Evolutionary conservation across 2,329 filamentous ascomycete species (phyloP), one percentile per base, ranked within the genome.

Genomic region (Nemania abortiva): DNA sequence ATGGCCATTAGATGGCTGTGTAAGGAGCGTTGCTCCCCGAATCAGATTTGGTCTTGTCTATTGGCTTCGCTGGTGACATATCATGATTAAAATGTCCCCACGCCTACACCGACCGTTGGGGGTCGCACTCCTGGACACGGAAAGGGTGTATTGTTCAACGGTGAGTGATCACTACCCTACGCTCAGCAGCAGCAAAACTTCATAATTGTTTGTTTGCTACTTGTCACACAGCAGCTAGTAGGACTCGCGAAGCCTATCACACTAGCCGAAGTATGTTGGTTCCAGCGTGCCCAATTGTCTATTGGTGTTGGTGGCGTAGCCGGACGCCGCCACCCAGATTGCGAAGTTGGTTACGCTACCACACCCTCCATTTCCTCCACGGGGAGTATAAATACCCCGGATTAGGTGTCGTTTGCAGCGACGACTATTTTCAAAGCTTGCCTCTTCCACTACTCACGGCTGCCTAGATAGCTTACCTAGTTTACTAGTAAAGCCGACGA

Each of bases 1-100:
- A 89, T 80, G 2, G 82, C 86, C 20, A 89, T 76, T 0, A 84
- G 82, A 1, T 89, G 76, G 1, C 87, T 87, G 74, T 88, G 86
- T 0, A 89, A 76, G 2, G 83, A 84, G 0, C 86, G 86, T 66
- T 86, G 79, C 61, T 86, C 73, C 6, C 80, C 76, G 1, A 69
- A 55, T 0, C 85, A 83, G 1, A 87, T 72, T 24, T 78, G 68
- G 70, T 89, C 87, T 0, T 88, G 81, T 22, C 76, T 77, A 60
- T 77, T 81, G 3, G 87, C 87, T 68, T 85, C 82, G 27, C 79
- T 72, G 6, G 88, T 78, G 5, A 88, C 82, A 60, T 82, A 78
- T 81, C 78, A 0, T 79, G 77, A 68, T 84, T 76, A 15, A 85
- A 77, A 71, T 83, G 80, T 2, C 79, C 83, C 84, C 84, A 86